Base-by-base conservation (phyloP, 345 rosid species). In the Boechera divaricarpa region DNA sequence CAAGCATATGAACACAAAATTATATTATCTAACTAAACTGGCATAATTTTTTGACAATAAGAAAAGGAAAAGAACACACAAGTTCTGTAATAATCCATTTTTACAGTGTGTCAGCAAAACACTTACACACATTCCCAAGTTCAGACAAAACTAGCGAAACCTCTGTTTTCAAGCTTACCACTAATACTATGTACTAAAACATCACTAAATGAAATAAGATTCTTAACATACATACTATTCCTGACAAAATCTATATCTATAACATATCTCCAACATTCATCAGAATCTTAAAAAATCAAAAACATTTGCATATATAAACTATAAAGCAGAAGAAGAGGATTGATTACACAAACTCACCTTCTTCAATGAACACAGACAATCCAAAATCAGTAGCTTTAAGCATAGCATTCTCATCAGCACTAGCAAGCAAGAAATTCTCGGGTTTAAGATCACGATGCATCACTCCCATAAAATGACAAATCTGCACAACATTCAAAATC, bases 391-490 rank as follows among this genome's bases (percentile, higher is more conserved):
- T 90, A 39, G 94, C 91, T 82, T 92, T 92, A 33, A 90, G 73
- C 84, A 80, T 85, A 52, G 93, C 90, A 10, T 73, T 81, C 47
- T 81, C 86, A 53, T 85, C 87, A 75, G 83, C 85, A 76, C 83
- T 85, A 15, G 91, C 67, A 15, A 92, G 73, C 86, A 92, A 84
- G 87, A 92, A 90, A 78, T 89, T 90, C 86, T 92, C 93, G 2
- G 98, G 98, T 86, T 92, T 92, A 21, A 92, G 92, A 78, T 92
- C 94, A 39, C 94, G 87, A 72, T 92, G 96, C 79, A 92, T 76
- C 41, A 92, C 93, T 11, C 98, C 98, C 94, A 93, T 89, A 35
- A 93, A 89, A 82, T 93, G 98, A 52, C 93, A 92, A 72, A 81
- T 84, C 38, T 87, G 88, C 7, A 92, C 94, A 67, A 90, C 93